Percentiles rank a stretch among this genome's conserved stretches.
phyloP scores from a whole-genome alignment of 106 monocot genomes.

The Dioscorea dumetorum region DNA sequence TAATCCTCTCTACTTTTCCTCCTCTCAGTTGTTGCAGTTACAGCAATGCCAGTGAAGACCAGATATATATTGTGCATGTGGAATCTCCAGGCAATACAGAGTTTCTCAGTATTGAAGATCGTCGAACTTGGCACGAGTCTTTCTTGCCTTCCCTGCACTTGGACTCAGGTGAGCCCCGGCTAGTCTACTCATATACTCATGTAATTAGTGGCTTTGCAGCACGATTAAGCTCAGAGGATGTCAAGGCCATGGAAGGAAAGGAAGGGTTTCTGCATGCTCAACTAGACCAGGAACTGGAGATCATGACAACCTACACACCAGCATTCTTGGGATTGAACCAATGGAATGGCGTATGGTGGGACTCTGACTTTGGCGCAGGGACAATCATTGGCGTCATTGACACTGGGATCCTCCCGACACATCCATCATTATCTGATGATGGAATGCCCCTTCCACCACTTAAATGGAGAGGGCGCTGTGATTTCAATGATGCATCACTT shows the following conservation, averaged over 20 bases:
- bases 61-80: too few relatives aligned
- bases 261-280: neutral
- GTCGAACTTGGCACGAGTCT: too few relatives aligned
- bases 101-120: too few relatives aligned
- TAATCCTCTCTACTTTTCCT: too few relatives aligned
- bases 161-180: neutral
- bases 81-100: too few relatives aligned
- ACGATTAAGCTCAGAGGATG: neutral
- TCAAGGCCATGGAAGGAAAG: neutral
- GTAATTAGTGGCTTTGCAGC: neutral
- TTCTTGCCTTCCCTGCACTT: too few relatives aligned
- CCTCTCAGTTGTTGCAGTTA: too few relatives aligned
- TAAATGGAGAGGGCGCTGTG: neutral
- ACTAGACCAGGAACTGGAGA: neutral
- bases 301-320: neutral
- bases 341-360: neutral
- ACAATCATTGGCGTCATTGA: neutral
- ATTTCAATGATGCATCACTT: neutral
- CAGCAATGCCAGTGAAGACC: too few relatives aligned
- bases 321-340: neutral
- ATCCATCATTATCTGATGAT: neutral
- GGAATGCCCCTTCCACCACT: neutral
- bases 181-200: neutral
- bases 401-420: neutral
- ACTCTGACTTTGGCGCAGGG: neutral